Evolutionary conservation across 2,329 filamentous ascomycete species (phyloP).

Genomic region (Alternaria brassicae): DNA sequence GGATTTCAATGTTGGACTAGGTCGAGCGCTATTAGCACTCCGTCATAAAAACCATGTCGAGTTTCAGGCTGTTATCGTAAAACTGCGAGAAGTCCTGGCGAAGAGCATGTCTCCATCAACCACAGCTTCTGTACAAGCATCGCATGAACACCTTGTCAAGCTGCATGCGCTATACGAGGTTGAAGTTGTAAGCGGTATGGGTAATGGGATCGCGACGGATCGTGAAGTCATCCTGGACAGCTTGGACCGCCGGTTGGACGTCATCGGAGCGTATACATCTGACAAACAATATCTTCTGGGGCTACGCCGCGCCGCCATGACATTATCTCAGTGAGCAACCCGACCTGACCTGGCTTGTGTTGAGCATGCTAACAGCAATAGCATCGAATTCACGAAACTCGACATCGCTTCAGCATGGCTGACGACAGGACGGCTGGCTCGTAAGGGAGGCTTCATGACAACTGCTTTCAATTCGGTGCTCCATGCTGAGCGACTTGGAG

Average conservation of each 20-base stretch:
- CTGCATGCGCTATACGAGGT: constrained; percentile 89
- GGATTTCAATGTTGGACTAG: constrained; percentile 86
- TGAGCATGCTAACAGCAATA: constrained; percentile 35
- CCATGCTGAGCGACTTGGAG: constrained; percentile 82
- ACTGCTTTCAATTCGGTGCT: constrained; percentile 94
- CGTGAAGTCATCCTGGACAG: constrained; percentile 55
- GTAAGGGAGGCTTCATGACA: constrained; percentile 82
- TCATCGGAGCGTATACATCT: constrained; percentile 84
- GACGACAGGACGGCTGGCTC: constrained; percentile 80
- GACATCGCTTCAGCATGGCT: constrained; percentile 88
- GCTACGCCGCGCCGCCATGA: constrained; percentile 85
- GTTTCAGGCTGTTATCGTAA: constrained; percentile 66
- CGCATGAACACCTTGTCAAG: constrained; percentile 83
- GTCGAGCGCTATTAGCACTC: constrained; percentile 69
- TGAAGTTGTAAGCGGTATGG: constrained; percentile 70
- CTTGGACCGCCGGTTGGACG: constrained; percentile 79
- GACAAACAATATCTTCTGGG: constrained; percentile 95
- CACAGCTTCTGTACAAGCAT: constrained; percentile 81
- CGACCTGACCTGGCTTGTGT: neutral
- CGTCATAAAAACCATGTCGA: constrained; percentile 58
- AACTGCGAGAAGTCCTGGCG: constrained; percentile 73
- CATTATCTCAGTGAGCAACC: constrained; percentile 68
- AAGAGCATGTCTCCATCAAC: constrained; percentile 76
- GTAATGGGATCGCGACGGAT: constrained; percentile 46
- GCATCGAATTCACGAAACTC: constrained; percentile 66